These are phyloP conservation scores for Hypoxylon sp. DNA, from an alignment of 2,329 filamentous ascomycete genomes.

Conservation along the genomic window DNA sequence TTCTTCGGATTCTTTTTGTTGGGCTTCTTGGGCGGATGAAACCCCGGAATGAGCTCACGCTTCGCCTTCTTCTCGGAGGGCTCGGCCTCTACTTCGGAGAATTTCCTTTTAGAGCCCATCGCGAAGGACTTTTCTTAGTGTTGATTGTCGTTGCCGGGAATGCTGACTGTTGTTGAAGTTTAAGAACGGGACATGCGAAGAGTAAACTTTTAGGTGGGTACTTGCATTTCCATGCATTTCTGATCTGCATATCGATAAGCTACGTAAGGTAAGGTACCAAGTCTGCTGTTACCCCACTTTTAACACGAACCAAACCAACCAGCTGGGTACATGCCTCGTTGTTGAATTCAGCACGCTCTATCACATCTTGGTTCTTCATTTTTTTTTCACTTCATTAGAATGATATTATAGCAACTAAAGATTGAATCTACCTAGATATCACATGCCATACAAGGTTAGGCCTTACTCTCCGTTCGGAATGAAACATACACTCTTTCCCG, in stretches of 20 bases:
- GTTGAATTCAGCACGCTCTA: neutral
- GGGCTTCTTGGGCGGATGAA: constrained; percentile 51
- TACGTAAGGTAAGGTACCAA: too few species aligned
- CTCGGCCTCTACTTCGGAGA: constrained; percentile 48
- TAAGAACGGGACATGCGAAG: constrained; percentile 10
- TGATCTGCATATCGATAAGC: constrained; percentile 14
- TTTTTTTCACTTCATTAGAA: neutral
- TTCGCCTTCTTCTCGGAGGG: constrained; percentile 34
- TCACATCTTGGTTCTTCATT: neutral
- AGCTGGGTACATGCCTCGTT: too few species aligned
- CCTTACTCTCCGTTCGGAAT: constrained; percentile 35
- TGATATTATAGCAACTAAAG: neutral
- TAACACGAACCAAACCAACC: neutral
- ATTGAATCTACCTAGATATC: neutral
- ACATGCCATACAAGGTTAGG: neutral
- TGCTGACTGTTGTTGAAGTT: neutral
- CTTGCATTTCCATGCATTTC: too few species aligned
- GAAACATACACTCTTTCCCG: constrained; percentile 41
- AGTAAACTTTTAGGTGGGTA: constrained; percentile 24
- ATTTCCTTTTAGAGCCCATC: constrained; percentile 53
- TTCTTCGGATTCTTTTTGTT: constrained; percentile 56
- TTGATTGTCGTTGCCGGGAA: neutral
- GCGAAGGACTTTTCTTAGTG: constrained; percentile 6
- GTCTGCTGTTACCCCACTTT: neutral
- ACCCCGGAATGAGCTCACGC: constrained; percentile 33